phyloP scores from a whole-genome alignment of 2,329 filamentous ascomycete genomes.

The Pseudogymnoascus sp. region DNA sequence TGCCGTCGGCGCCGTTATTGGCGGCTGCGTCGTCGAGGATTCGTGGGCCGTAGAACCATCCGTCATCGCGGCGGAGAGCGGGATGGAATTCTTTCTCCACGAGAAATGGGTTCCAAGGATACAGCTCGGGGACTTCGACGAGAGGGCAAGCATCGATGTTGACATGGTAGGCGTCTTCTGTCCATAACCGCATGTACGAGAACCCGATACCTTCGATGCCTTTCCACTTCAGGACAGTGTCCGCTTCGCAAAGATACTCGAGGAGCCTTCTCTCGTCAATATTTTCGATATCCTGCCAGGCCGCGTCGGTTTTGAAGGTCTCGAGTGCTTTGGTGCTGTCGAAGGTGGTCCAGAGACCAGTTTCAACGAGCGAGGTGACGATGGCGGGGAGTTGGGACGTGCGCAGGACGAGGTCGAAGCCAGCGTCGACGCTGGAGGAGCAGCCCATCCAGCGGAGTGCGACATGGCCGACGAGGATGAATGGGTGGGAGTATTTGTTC shows the following conservation, averaged over 20 bases:
- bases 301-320: not conserved
- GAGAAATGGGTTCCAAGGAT: not conserved
- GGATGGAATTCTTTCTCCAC: not conserved
- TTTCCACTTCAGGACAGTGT: not conserved
- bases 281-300: not conserved
- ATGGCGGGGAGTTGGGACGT: not conserved
- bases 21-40: not conserved
- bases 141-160: not conserved
- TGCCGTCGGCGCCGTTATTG: not conserved
- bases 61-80: not conserved
- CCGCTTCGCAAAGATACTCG: not conserved
- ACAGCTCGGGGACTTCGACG: not conserved
- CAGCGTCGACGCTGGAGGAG: not conserved
- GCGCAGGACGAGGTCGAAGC: not conserved
- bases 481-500: not conserved
- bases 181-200: not conserved
- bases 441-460: not conserved
- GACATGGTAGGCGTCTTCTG: not conserved
- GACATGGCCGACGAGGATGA: not conserved
- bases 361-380: not conserved
- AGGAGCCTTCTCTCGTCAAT: no score
- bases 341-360: not conserved
- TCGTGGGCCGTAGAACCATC: not conserved
- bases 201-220: not conserved
- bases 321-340: not conserved